Evolutionary conservation across 2,329 filamentous ascomycete species (phyloP), one percentile per base, ranked within the genome.

Genomic region (Stachybotrys chartarum): DNA sequence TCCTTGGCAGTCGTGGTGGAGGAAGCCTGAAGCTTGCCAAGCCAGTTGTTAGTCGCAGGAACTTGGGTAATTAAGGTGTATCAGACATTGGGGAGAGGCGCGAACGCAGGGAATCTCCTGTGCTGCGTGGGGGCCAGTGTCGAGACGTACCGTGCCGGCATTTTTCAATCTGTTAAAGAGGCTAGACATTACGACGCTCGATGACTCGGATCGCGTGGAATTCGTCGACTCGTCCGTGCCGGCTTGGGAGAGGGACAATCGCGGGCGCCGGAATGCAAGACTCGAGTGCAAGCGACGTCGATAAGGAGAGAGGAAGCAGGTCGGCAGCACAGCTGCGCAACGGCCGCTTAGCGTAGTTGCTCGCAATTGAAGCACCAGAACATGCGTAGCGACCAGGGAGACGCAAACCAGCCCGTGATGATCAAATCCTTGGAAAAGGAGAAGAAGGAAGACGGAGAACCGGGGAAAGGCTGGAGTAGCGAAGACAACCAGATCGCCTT

Each of bases 141-240:
- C 24, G 39, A 55, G 60, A 79, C 81, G 71, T 73, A 85, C 82
- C 67, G 74, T 75, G 67, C 76, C 72, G 61, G 76, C 73, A 63
- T 74, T 72, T 70, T 83, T 83, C 66, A 84, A 77, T 68, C 82
- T 85, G 63, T 75, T 81, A 59, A 85, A 78, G 62, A 85, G 80
- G 59, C 78, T 75, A 59, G 81, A 74, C 81, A 85, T 85, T 60
- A 56, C 64, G 59, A 58, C 53, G 59, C 52, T 55, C 54, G 32
- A 52, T 50, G 52, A 51, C 51, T 32, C 52, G 54, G 55, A 17
- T 47, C 45, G 45, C 45, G 45, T n/a, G 10, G 45, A 47, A 10
- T 12, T 10, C 8, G 16, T n/a, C 16, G 10, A n/a, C 3, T 47
- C 45, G 45, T n/a, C 17, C 10, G 10, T 47, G 10, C 17, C n/a